Percentiles rank a stretch among this genome's conserved stretches.
phyloP scores from a whole-genome alignment of 2,329 filamentous ascomycete species.

The Fusarium annulatum region DNA sequence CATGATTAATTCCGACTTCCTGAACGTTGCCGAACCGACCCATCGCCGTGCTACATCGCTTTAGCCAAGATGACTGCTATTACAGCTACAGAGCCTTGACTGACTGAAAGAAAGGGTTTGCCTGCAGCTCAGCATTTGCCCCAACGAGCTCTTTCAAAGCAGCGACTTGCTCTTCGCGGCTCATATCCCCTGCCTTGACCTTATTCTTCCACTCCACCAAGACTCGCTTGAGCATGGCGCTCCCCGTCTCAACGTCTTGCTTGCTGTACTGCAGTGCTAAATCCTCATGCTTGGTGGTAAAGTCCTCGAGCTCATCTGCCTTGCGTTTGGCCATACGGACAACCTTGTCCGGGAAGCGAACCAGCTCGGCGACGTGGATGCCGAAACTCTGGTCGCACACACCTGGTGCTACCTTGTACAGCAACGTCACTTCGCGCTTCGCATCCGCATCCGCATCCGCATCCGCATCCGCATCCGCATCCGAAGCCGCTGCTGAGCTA shows the following conservation, averaged over 20 bases:
- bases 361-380: conserved; percentile 97
- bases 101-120: conserved; percentile 77
- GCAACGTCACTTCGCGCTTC: conserved; percentile 88
- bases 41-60: conserved; percentile 1
- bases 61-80: background rate
- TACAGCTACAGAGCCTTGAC: conserved; percentile 62
- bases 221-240: conserved; percentile 83
- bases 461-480: conserved; percentile 51
- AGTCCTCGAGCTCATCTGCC: conserved; percentile 97
- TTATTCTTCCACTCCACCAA: conserved; percentile 88
- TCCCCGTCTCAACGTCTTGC: conserved; percentile 90
- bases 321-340: conserved; percentile 99
- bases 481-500: conserved; percentile 49
- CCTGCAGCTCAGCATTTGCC: conserved; percentile 72
- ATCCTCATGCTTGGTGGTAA: conserved; percentile 80
- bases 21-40: conserved; percentile 10
- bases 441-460: conserved; percentile 51
- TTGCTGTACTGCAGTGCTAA: conserved; percentile 74
- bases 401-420: conserved; percentile 96
- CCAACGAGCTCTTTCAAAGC: conserved; percentile 83
- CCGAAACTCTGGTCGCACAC: conserved; percentile 98
- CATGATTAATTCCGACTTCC: conserved; percentile 7
- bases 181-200: conserved; percentile 68
- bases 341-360: conserved; percentile 96
- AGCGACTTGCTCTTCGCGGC: conserved; percentile 79